Base-by-base conservation (phyloP, 2,329 filamentous ascomycete genomes). In the Hysterium pulicare region DNA sequence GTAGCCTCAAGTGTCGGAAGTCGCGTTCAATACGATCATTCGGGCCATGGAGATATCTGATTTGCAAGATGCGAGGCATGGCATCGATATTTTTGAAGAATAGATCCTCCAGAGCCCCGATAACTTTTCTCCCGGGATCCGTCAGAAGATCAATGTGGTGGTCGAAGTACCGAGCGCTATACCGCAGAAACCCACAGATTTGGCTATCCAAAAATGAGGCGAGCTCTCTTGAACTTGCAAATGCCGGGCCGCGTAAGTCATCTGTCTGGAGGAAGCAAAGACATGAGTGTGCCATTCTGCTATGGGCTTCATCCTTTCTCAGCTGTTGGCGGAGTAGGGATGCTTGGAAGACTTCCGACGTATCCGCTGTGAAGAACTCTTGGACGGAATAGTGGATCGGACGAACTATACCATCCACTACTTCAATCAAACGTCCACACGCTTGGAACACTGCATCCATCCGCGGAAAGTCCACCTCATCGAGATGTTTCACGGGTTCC, bases 341-440 rank as follows among this genome's bases (percentile, higher is more conserved):
- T 31, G 21, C 33, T 40, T 40, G 26, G 28, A 33, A 13, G 35
- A n/a, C n/a, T n/a, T n/a, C n/a, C n/a, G n/a, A n/a, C n/a, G 16
- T n/a, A 22, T 11, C 19, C 2, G 26, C 17, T 23, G 40, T 50
- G 11, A 56, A 48, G 36, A 56, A 56, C 32, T 54, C 51, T 30
- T 56, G 53, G 2, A 54, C 53, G 8, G 49, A 52, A 31, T 50
- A 54, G 41, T 56, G 49, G 16, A 56, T 47, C 16, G 53, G 51
- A 11, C 47, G 49, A 31, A 53, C 48, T 19, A n/a, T 7, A 20
- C 30, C 17, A 19, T 43, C 35, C 11, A 30, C 33, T 42, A 44
- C 46, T 40, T 48, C 49, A 6, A 56, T 19, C 8, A 56, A 37
- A 28, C 53, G 54, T 2, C 47, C 47, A 43, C 51, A 56, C 22